Percentiles rank a stretch among this genome's conserved stretches.
Conservation (phyloP, 345 rosid genomes). For the Geranium brycei region DNA sequence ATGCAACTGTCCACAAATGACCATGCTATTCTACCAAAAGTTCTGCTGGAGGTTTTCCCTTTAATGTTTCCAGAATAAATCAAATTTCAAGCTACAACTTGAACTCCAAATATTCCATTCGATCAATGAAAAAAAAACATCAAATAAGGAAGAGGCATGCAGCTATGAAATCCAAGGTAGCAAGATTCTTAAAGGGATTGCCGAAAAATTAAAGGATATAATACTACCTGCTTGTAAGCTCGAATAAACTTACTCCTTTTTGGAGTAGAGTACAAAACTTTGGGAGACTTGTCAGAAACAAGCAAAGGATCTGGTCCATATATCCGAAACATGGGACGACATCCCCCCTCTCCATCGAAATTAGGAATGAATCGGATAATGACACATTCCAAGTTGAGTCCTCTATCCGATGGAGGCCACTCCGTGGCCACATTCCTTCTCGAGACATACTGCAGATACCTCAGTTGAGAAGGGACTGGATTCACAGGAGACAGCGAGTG, state of each 20-base stretch:
- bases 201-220: neutral
- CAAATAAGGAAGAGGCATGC: neutral
- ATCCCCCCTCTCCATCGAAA: constrained; percentile 64
- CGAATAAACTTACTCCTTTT: constrained; percentile 49
- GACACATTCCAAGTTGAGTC: constrained; percentile 76
- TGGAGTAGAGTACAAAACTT: constrained; percentile 47
- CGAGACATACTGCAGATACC: constrained; percentile 78
- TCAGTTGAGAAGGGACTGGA: constrained; percentile 77
- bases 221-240: constrained; percentile 66
- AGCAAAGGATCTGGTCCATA: constrained; percentile 81
- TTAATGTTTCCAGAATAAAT: neutral
- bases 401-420: constrained; percentile 94
- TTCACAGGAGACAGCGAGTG: constrained; percentile 61
- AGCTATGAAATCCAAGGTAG: neutral
- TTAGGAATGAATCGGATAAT: constrained; percentile 67
- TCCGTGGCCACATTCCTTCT: constrained; percentile 78
- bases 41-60: neutral
- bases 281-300: constrained; percentile 43
- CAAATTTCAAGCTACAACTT: neutral
- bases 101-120: neutral
- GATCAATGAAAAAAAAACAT: neutral
- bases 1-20: neutral
- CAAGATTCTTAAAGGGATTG: neutral
- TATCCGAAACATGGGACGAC: constrained; percentile 68
- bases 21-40: neutral